Evolutionary conservation across 371 early-diverging fungal species (phyloP).

Genomic region (Apophysomyces ossiformis): DNA sequence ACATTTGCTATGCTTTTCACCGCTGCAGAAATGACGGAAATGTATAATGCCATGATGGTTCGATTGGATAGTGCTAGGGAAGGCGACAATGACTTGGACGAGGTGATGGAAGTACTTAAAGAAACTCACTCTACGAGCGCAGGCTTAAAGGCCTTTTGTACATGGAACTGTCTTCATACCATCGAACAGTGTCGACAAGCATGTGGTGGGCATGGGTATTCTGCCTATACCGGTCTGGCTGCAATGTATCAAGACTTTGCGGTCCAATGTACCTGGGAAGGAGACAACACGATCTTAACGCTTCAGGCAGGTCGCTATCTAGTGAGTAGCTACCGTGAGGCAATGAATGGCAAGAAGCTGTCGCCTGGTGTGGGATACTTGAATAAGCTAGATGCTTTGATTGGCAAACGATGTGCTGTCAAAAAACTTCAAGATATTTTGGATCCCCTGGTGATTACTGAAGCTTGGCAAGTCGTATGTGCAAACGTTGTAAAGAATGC

Average conservation of each 20-base stretch:
- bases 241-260: constrained; percentile 89
- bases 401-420: constrained; percentile 58
- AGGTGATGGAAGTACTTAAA: constrained; percentile 79
- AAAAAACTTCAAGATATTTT: constrained; percentile 62
- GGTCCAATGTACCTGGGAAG: constrained; percentile 95
- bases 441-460: constrained; percentile 66
- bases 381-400: constrained; percentile 58
- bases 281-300: constrained; percentile 90
- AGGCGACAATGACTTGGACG: constrained; percentile 68
- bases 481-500: constrained; percentile 86
- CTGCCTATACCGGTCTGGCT: constrained; percentile 89
- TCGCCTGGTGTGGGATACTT: constrained; percentile 87
- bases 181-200: constrained; percentile 93
- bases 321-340: constrained; percentile 80
- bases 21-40: constrained; percentile 78
- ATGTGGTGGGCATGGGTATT: constrained; percentile 93
- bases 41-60: constrained; percentile 81
- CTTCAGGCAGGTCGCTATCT: constrained; percentile 91
- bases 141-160: constrained; percentile 94
- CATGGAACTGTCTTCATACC: constrained; percentile 86
- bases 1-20: constrained; percentile 93
- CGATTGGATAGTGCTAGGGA: constrained; percentile 70
- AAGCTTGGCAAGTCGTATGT: constrained; percentile 86
- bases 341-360: constrained; percentile 74
- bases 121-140: constrained; percentile 93